Base-by-base conservation (phyloP, 1,284 basidiomycete species). In the Sphaerobolus stellatus region DNA sequence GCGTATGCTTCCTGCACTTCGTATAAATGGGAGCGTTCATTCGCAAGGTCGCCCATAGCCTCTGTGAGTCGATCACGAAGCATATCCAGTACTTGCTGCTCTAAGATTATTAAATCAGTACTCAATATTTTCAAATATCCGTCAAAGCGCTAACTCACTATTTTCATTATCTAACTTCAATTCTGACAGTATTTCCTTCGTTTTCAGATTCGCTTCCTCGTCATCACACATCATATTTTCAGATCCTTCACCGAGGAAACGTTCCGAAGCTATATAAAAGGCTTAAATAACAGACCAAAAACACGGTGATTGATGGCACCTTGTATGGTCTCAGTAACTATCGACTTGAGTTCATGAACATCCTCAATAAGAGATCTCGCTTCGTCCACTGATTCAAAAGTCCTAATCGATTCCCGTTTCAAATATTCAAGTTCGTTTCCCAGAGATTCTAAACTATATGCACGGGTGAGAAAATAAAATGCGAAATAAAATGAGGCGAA, bases 61-160 rank as follows among this genome's bases (percentile, higher is more conserved):
- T 54, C 52, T 7, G 46, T 43, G 25, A 54, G 52, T 18, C 47
- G 45, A 34, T 54, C 52, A 18, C 52, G 45, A 18, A 54, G 46
- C 52, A 54, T 54, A 43, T 54, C 52, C 27, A 54, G 28, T 18
- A 54, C 52, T 13, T 40, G 31, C 34, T 54, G 52, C 28, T 54
- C 52, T 54, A 41, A 20, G 6, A 16, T 29, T 20, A 52, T 3
- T 22, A 41, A 18, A 14, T 14, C 22, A 27, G 14, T 24, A 43
- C 22, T 18, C 4, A 20, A 22, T 14, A 43, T 14, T n/a, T 13
- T 48, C 24, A 28, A 43, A 28, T n/a, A 38, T 33, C n/a, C 20
- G 18, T 33, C 22, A 29, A 18, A n/a, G n/a, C n/a, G n/a, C n/a
- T n/a, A n/a, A 43, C 47, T 16, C 25, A 54, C 52, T 54, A 30